Evolutionary conservation across 805 yeast genomes (phyloP).

Genomic region (Saccharomyces eubayanus): DNA sequence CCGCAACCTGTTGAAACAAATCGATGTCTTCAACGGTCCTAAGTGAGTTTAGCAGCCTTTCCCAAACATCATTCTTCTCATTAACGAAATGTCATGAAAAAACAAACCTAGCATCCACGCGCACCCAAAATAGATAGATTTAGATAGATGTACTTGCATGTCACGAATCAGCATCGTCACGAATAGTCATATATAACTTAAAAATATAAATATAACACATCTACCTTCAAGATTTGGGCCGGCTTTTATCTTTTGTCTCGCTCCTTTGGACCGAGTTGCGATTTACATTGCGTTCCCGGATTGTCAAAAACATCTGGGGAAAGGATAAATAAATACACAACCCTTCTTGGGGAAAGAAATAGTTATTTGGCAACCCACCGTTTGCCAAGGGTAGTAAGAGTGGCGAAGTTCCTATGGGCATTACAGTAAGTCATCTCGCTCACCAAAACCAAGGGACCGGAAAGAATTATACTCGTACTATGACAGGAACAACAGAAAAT

Average conservation of each 20-base stretch:
- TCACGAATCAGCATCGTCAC: neutral
- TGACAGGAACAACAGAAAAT: neutral
- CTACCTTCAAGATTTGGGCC: neutral
- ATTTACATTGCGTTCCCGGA: neutral
- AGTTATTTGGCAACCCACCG: neutral
- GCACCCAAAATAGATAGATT: slow-evolving; percentile 1
- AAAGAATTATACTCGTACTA: neutral
- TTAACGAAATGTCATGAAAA: neutral
- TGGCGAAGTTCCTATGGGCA: neutral
- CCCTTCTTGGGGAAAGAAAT: neutral
- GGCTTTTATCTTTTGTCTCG: neutral
- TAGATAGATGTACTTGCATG: neutral
- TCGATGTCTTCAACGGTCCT: slow-evolving; percentile 16
- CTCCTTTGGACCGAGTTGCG: neutral
- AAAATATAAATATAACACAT: neutral
- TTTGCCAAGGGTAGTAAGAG: neutral
- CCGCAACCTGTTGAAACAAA: slow-evolving; percentile 19
- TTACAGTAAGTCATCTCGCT: neutral
- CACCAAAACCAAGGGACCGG: neutral
- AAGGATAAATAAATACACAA: neutral
- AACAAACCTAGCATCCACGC: neutral
- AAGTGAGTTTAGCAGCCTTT: neutral
- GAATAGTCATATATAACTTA: neutral
- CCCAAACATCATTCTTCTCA: neutral
- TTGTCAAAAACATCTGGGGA: neutral